Conservation (phyloP, 768 basidiomycete species). For the Boletus huronensis region DNA sequence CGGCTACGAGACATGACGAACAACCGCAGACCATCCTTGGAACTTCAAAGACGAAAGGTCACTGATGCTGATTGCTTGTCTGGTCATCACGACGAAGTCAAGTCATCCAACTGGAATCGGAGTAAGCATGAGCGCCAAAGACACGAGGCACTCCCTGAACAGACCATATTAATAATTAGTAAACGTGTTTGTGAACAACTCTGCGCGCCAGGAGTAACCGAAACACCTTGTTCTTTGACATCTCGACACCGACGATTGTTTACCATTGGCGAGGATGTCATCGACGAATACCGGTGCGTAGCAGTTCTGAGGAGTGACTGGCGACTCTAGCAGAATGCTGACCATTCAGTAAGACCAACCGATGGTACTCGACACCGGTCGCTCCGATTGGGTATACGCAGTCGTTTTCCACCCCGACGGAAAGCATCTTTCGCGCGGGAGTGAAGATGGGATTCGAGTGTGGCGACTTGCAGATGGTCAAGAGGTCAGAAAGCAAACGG, state of each 20-base stretch:
- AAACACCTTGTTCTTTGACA: not conserved
- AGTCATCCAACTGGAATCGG: too few species aligned
- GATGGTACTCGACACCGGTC: not conserved
- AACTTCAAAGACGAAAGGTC: too few species aligned
- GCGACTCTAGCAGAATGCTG: not conserved
- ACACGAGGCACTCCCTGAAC: not conserved
- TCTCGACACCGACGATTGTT: not conserved
- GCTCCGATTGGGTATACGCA: accelerated
- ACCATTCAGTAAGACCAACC: not conserved
- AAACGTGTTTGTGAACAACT: not conserved
- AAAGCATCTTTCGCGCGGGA: not conserved
- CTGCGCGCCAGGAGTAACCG: not conserved
- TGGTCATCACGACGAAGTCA: too few species aligned
- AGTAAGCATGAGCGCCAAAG: not conserved
- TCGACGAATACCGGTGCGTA: not conserved
- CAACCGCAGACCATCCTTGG: too few species aligned
- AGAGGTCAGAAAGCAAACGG: not conserved
- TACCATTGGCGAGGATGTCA: too few species aligned
- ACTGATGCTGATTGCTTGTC: too few species aligned
- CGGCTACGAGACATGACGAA: too few species aligned
- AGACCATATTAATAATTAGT: not conserved
- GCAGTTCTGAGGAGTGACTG: not conserved
- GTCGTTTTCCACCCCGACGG: not conserved
- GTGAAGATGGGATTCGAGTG: not conserved
- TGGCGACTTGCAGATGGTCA: not conserved